A percentile compares a stretch with the other conserved stretches of the same genome.
Conservation (phyloP, 129 eudicot genomes). For the Deinandra increscens region DNA sequence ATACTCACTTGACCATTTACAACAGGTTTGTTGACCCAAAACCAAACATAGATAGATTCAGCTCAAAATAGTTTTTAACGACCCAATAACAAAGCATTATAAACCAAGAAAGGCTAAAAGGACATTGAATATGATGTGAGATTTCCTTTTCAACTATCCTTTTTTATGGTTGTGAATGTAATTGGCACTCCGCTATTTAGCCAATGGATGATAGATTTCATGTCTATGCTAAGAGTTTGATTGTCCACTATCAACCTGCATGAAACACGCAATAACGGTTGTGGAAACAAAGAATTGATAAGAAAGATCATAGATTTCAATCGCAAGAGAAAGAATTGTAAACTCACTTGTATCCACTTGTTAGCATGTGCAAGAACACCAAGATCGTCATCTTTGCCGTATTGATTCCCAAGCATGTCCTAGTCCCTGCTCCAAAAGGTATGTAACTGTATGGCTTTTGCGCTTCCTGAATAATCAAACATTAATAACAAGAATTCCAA, state of each 20-base stretch:
- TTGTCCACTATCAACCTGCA: constrained; percentile 58
- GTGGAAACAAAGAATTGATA: no score
- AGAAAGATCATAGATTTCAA: no score
- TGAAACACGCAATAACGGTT: background rate
- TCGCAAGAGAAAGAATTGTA: no score
- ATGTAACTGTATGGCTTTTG: constrained; percentile 55
- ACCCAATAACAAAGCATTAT: no score
- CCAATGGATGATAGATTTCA: constrained; percentile 49
- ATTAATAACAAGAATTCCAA: background rate
- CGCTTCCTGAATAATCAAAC: constrained; percentile 44
- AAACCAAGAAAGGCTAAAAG: background rate
- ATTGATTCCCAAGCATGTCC: constrained; percentile 63
- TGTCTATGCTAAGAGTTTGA: constrained; percentile 51
- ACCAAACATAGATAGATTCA: no score
- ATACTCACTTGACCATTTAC: no score
- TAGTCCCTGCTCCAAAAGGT: constrained; percentile 63
- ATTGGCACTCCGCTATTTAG: constrained; percentile 59
- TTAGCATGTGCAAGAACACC: constrained; percentile 55
- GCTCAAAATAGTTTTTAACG: no score
- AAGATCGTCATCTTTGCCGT: constrained; percentile 62
- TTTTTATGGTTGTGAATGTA: constrained; percentile 37
- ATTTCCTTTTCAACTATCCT: background rate
- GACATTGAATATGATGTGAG: background rate
- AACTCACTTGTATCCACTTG: constrained; percentile 52
- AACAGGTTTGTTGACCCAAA: no score